Evolutionary conservation across 441 rosid species (phyloP), one percentile per base, ranked within the genome.

Genomic region (Populus hybrid): DNA sequence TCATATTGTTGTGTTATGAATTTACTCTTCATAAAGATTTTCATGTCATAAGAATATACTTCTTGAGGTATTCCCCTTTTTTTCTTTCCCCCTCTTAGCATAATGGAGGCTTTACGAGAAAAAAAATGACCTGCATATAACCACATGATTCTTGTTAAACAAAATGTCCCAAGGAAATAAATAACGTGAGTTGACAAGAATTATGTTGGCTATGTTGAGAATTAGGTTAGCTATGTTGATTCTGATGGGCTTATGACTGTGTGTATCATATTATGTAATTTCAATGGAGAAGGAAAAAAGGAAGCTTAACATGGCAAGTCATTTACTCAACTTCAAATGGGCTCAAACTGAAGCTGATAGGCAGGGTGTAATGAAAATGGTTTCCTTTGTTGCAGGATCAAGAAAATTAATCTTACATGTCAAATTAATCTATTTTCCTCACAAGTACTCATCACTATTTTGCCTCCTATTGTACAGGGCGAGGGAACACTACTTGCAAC

Each of bases 401-500:
- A 69, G 32, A 66, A 74, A 73, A 73, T 21, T 75, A 21, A 9
- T 38, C 71, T 30, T 28, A 34, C 28, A n/a, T 73, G 50, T 8
- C 32, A 70, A 8, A 34, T 24, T 71, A 2, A 18, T 40, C 64
- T 28, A n/a, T 35, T 72, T 76, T 54, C 34, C 69, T 71, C 16
- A 26, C 4, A 34, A 9, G 28, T 18, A 38, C 12, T 35, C 36
- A 24, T 6, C 36, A 74, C 76, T 77, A 66, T 59, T 81, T 73
- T 76, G 46, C 67, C 35, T 80, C 73, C 21, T 68, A 80, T 76
- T 73, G 35, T 86, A 78, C 87, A 94, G 99, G 93, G 95, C 67
- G 99, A 94, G 54, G 99, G 99, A 61, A 93, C 97, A 73, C 86
- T 92, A 75, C 98, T 94, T 81, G 99, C 99, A 46, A 96, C 98